Base-by-base conservation (phyloP, 2,329 filamentous ascomycete species). In the Penicillium sp. region DNA sequence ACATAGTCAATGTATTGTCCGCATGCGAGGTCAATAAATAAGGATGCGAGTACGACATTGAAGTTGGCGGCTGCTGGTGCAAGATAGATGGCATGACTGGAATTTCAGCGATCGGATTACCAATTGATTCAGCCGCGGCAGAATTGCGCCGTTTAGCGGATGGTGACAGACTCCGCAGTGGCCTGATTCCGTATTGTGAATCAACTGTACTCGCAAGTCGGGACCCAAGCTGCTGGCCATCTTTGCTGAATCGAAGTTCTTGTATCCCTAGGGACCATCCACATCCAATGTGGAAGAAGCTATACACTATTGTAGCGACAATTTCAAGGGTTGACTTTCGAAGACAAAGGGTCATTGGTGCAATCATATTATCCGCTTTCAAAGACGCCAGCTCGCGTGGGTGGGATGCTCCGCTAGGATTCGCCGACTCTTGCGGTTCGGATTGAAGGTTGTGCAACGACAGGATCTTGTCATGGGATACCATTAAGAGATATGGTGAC, bases 211-310 rank as follows among this genome's bases (percentile, higher is more conserved):
- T 74, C 18, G 73, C 64, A 32, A 75, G 64, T 29, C 71, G 71
- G 9, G 71, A 75, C 23, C 60, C 64, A 15, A 70, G 56, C 48
- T 70, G 68, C 32, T 70, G 72, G 6, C 82, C 81, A 40, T 73
- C 68, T 44, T 69, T 69, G 27, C 72, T 72, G n/a, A 96, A 80
- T 51, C 88, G 85, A 36, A 97, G 77, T 69, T 97, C 93, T 69
- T 97, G 93, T n/a, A 97, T 84, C 2, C 91, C 92, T 13, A 96
- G 82, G 7, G 89, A 91, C 90, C 92, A 97, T 23, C 91, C 91
- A 36, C 85, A 85, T 3, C 87, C 79, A 61, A 86, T 84, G 2
- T 89, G 88, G 13, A 88, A 86, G 58, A 95, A 85, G 0, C 90
- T 89, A 68, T 96, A 97, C 1, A 90, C 92, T 52, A 97, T 89